Evolutionary conservation across 2,329 filamentous ascomycete genomes (phyloP), one percentile per base, ranked within the genome.

Genomic region (Alternaria viburni): DNA sequence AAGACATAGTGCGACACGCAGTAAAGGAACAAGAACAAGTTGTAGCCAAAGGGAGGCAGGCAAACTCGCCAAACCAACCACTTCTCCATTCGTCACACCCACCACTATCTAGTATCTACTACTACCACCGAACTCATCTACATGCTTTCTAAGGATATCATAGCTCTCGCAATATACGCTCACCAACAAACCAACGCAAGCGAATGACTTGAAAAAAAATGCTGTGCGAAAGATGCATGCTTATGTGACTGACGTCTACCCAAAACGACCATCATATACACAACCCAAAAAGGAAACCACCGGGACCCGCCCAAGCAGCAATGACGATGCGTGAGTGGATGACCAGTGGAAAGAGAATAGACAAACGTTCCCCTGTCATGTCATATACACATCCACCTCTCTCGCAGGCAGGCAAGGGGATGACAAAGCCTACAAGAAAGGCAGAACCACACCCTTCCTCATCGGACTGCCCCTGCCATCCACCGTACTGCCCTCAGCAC

Each of bases 401-500:
- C 44, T 43, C 21, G 15, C 21, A n/a, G 26, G 32, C 47, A 30
- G 36, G 36, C 49, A 30, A 45, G 32, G 36, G 8, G 12, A 30
- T 25, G 10, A 10, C 17, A 7, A 21, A 28, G n/a, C 19, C 54
- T 59, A 64, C 54, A 76, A 52, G 64, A 79, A 78, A 7, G 77
- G 77, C 21, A 79, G 55, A 3, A 78, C 61, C 5, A 77, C 57
- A n/a, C 76, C 77, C 62, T 79, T 80, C 45, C 77, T 69, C 41
- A 75, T 74, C 6, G 77, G 77, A 61, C 77, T 80, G 0, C 71
- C 70, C 25, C 73, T 68, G 9, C 75, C 76, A 50, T 78, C 78
- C 6, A 72, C 74, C 15, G 69, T 77, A 15, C 76, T 80, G 9
- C 79, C 74, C 43, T 79, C 79, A 21, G 77, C 79, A 12, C 74